Conservation (phyloP, 495 filamentous ascomycete species). For the Penicillium arizonense region DNA sequence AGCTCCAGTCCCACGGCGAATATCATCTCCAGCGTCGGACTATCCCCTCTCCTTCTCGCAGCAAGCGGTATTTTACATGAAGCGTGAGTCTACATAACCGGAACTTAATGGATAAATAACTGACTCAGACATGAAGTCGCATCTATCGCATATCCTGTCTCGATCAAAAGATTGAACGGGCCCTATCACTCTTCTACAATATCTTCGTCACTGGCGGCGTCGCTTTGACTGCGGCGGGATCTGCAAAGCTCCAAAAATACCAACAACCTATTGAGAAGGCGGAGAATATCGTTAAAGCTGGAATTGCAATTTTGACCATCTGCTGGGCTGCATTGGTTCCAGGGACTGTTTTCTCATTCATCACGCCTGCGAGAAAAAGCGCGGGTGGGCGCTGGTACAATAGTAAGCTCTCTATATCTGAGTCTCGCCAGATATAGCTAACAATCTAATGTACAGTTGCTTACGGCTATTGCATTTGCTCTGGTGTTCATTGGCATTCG, state of each 20-base stretch:
- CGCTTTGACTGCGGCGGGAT: slow-evolving; percentile 5
- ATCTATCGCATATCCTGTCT: background rate
- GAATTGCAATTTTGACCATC: slow-evolving; percentile 3
- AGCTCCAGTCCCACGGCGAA: slow-evolving; percentile 24
- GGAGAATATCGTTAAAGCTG: slow-evolving; percentile 1
- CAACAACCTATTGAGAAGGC: background rate
- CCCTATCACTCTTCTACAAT: background rate
- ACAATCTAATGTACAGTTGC: background rate
- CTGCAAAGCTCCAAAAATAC: slow-evolving; percentile 2
- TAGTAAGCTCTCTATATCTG: background rate
- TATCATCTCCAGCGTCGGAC: slow-evolving; percentile 39
- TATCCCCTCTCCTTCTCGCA: slow-evolving; percentile 43
- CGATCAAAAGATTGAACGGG: slow-evolving; percentile 4
- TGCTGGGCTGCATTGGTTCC: slow-evolving; percentile 1
- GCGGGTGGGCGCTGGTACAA: background rate
- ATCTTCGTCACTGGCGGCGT: slow-evolving; percentile 4
- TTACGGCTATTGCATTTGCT: background rate
- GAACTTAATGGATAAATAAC: background rate
- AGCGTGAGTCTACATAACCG: slow-evolving; percentile 26
- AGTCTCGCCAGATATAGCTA: background rate
- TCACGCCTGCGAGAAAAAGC: background rate
- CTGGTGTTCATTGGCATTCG: slow-evolving; percentile 4
- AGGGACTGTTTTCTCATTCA: background rate
- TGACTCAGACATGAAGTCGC: background rate
- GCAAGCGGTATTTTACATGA: slow-evolving; percentile 37